Evolutionary conservation across 1,284 basidiomycete genomes (phyloP).

Genomic region (Ganoderma lucidum): DNA sequence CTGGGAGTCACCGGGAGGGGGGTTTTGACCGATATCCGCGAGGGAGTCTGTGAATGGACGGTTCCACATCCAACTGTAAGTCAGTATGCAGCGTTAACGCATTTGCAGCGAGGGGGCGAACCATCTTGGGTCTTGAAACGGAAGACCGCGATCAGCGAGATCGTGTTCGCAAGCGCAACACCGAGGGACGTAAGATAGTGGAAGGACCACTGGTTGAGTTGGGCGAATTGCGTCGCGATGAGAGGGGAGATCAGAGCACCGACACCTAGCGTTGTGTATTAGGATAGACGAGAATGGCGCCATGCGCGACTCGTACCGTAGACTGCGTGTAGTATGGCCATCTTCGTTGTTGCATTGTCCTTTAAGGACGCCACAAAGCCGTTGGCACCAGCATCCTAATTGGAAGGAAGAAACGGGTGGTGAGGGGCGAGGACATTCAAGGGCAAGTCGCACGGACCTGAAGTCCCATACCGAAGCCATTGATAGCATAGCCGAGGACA

Average conservation of each 20-base stretch:
- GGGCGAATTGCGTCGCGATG: slow-evolving; percentile 68
- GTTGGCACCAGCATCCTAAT: slow-evolving; percentile 62
- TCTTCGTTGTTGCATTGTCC: slow-evolving; percentile 56
- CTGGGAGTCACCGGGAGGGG: slow-evolving; percentile 28
- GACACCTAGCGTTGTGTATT: slow-evolving; percentile 47
- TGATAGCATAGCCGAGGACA: slow-evolving; percentile 63
- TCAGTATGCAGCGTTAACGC: neutral
- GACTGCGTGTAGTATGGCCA: slow-evolving; percentile 69
- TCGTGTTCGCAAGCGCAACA: slow-evolving; percentile 56
- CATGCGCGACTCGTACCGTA: slow-evolving; percentile 35
- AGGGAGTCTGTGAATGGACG: slow-evolving; percentile 38
- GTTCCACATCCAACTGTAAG: neutral
- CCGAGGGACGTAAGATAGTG: slow-evolving; percentile 71
- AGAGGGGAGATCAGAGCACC: slow-evolving; percentile 70
- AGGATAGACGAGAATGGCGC: neutral
- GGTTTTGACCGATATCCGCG: slow-evolving; percentile 43
- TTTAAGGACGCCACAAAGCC: slow-evolving; percentile 60
- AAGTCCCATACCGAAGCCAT: slow-evolving; percentile 60
- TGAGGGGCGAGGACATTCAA: neutral
- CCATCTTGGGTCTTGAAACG: slow-evolving; percentile 63
- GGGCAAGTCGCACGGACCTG: slow-evolving; percentile 18
- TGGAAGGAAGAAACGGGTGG: neutral
- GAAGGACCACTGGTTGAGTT: slow-evolving; percentile 61
- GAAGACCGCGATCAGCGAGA: slow-evolving; percentile 58
- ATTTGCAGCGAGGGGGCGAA: slow-evolving; percentile 28